phyloP scores from a whole-genome alignment of 441 rosid genomes.

The Croton laevigatus region DNA sequence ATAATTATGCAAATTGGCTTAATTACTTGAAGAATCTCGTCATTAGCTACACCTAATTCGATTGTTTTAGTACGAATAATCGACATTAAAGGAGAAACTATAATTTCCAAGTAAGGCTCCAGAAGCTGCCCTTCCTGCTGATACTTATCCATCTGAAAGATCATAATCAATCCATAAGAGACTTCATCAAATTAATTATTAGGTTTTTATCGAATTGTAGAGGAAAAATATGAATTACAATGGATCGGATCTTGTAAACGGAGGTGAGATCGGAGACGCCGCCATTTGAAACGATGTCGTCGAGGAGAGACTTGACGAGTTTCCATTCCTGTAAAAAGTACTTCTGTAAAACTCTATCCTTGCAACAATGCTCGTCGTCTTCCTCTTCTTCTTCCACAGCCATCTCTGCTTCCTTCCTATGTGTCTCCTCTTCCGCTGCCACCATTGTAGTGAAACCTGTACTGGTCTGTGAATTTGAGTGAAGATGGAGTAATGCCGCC shows the following conservation, averaged over 20 bases:
- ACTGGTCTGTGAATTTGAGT: not conserved
- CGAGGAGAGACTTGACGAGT: conserved; percentile 71
- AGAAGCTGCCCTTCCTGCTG: not conserved
- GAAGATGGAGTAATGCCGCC: not conserved
- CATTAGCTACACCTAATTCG: conserved; percentile 44
- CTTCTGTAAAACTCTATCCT: conserved; percentile 67
- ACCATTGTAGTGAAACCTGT: conserved; percentile 26
- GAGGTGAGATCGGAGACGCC: conserved; percentile 60
- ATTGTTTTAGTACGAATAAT: conserved; percentile 57
- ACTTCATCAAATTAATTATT: not conserved
- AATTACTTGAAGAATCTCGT: conserved; percentile 54
- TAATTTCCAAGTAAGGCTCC: not conserved
- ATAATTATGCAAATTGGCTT: conserved; percentile 77
- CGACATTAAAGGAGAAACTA: conserved; percentile 71
- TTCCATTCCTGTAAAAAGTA: conserved; percentile 90
- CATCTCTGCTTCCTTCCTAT: conserved; percentile 31
- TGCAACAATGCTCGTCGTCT: conserved; percentile 75
- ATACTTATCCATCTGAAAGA: not conserved
- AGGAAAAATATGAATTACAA: conserved; percentile 37
- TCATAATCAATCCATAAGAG: not conserved
- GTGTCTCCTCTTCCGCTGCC: conserved; percentile 29
- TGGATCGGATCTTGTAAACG: conserved; percentile 80
- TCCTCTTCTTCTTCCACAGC: conserved; percentile 44
- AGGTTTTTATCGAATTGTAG: not conserved
- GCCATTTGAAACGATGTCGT: conserved; percentile 61